Evolutionary conservation across 805 yeast species (phyloP), one percentile per base, ranked within the genome.

Genomic region (Geotrichum ghanense): DNA sequence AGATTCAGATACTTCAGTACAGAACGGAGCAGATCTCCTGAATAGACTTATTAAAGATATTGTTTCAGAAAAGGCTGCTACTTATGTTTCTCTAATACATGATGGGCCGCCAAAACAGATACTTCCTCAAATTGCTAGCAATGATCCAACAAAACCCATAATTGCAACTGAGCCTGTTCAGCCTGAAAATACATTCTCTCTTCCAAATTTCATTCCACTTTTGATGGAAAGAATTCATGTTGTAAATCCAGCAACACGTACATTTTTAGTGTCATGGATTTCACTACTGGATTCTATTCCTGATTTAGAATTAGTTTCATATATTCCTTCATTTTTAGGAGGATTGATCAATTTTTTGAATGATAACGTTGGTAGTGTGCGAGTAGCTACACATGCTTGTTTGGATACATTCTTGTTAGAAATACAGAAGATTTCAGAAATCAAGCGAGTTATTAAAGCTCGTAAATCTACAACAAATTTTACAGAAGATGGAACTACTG

Each of bases 201-300:
- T 92, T 37, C 82, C 86, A 0, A 82, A 83, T 56, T 92, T 92
- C 64, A 85, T 92, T 34, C 97, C 97, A 0, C 69, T 94, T n/a
- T 66, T 92, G 41, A 78, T 83, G 51, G 98, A 92, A 61, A 71
- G 97, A 53, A 86, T 92, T 66, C 86, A 86, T 58, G 89, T 92
- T 1, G 82, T 86, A 25, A 94, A 92, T 56, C 96, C 97, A 1
- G 85, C 83, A 58, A 88, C 97, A 0, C 74, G 96, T 53, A 82
- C 87, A 67, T 92, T 92, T 57, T 68, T 92, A 48, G 90, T 92
- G 10, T 85, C 94, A 45, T 92, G 98, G 98, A 73, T 92, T 43
- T 83, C 87, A 52, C 74, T 92, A n/a, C 70, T 92, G 43, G 92
- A 90, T 63, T 87, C 92, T 9, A 86, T 89, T 5, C 97, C 98